Percentiles rank a stretch among this genome's conserved stretches.
These are phyloP conservation scores for Fomitopsis palustris DNA, from an alignment of 1,284 basidiomycete species.

Conservation along the genomic window DNA sequence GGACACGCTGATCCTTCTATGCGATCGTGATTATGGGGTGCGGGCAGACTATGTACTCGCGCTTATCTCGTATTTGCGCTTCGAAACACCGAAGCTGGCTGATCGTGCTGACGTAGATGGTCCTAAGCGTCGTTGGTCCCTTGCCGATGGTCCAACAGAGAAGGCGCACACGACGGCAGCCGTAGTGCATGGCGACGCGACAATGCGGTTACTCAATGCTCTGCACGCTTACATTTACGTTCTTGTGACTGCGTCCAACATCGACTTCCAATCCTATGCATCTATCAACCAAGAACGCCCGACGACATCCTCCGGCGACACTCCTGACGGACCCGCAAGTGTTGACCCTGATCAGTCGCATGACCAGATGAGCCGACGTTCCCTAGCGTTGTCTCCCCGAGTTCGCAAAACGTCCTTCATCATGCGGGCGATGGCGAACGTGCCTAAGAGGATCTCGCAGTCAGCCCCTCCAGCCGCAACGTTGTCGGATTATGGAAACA, in stretches of 20 bases:
- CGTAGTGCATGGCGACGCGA: slow-evolving; percentile 60
- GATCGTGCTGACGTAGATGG: slow-evolving; percentile 44
- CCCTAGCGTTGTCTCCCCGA: slow-evolving; percentile 42
- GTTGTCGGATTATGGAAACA: slow-evolving; percentile 75
- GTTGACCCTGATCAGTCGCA: neutral
- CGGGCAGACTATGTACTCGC: slow-evolving; percentile 76
- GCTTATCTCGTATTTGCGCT: slow-evolving; percentile 67
- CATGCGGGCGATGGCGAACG: slow-evolving; percentile 43
- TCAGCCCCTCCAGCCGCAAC: slow-evolving; percentile 53
- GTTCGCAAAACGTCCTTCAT: slow-evolving; percentile 54
- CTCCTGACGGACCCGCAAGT: slow-evolving; percentile 8
- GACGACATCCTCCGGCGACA: slow-evolving; percentile 9
- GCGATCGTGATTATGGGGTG: slow-evolving; percentile 70
- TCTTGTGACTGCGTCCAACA: slow-evolving; percentile 64
- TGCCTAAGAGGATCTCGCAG: slow-evolving; percentile 39
- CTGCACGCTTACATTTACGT: slow-evolving; percentile 78
- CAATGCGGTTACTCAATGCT: slow-evolving; percentile 72
- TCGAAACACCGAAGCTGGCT: slow-evolving; percentile 67
- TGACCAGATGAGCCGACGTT: slow-evolving; percentile 38
- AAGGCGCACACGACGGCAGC: slow-evolving; percentile 44
- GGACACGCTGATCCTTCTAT: slow-evolving; percentile 81
- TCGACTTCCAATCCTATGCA: slow-evolving; percentile 42
- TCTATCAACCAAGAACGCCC: slow-evolving; percentile 36
- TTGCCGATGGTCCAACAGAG: slow-evolving; percentile 42
- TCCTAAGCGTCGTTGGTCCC: slow-evolving; percentile 38